Evolutionary conservation across 805 yeast genomes (phyloP).

Genomic region (Torulaspora delbrueckii): DNA sequence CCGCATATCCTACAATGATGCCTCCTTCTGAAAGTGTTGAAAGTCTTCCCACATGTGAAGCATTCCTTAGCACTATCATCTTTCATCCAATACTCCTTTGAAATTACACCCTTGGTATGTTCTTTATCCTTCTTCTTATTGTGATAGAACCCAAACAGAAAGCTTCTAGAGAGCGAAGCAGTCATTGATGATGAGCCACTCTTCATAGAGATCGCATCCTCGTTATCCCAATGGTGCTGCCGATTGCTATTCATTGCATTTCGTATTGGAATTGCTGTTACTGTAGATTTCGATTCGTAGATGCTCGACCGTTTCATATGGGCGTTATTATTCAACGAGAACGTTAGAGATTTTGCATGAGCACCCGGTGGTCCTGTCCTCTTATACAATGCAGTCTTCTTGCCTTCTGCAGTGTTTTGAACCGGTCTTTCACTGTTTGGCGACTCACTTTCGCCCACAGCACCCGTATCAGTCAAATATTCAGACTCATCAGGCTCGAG

Average conservation of each 20-base stretch:
- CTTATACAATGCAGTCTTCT: slow-evolving; percentile 2
- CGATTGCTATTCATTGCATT: slow-evolving; percentile 15
- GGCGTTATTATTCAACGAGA: slow-evolving; percentile 26
- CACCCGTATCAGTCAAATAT: neutral
- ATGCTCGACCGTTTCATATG: slow-evolving; percentile 32
- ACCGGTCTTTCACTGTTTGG: neutral
- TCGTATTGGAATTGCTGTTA: slow-evolving; percentile 33
- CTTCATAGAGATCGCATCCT: slow-evolving; percentile 34
- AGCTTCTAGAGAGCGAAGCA: slow-evolving; percentile 40
- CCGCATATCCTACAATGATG: slow-evolving; percentile 97
- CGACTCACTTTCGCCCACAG: neutral
- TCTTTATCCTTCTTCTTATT: slow-evolving; percentile 25
- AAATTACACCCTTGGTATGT: slow-evolving; percentile 29
- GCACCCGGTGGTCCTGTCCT: neutral
- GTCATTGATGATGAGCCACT: slow-evolving; percentile 41
- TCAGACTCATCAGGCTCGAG: slow-evolving; percentile 1
- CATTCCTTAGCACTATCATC: slow-evolving; percentile 90
- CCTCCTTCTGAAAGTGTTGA: slow-evolving; percentile 80
- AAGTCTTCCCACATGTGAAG: slow-evolving; percentile 71
- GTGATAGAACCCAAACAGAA: slow-evolving; percentile 39
- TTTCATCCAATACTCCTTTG: slow-evolving; percentile 89
- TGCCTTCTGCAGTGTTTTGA: neutral
- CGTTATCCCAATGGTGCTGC: slow-evolving; percentile 32
- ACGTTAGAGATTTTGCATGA: slow-evolving; percentile 15
- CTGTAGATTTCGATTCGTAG: slow-evolving; percentile 34